Evolutionary conservation across 805 yeast species (phyloP), one percentile per base, ranked within the genome.

Genomic region (Candida vaughaniae): DNA sequence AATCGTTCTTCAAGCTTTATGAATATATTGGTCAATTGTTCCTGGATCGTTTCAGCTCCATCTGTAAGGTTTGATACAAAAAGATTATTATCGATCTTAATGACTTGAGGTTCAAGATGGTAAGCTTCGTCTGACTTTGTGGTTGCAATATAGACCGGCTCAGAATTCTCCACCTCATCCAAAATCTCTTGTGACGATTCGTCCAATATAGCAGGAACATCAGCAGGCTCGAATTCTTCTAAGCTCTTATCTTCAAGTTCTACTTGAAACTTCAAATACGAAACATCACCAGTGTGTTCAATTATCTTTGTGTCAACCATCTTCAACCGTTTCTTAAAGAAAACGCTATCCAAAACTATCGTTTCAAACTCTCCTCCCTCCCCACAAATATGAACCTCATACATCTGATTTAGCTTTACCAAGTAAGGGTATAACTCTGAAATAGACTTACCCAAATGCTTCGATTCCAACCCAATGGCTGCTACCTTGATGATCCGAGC

Each of bases 311-410:
- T 55, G 2, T 69, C 62, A 1, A 48, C 56, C 12, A 84, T 59
- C 6, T 60, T 63, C 29, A 82, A 56, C 25, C 77, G 79, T 31
- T 74, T 66, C 22, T 62, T 64, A 63, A 91, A 93, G 42, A 87
- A 82, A 0, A 96, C 95, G 1, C 95, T 87, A 58, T 93, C 96
- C 19, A 93, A 66, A 2, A 91, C 98, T 48, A 91, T 65, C 0
- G 96, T 83, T 58, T 93, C 99, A 59, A 88, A 93, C 59, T 93
- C 99, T 1, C 99, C 99, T 22, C 99, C 99, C 66, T 93, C 99
- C 10, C 99, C 99, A 64, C 99, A 93, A 0, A 93, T 80, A 57
- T 91, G 96, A 10, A 90, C 85, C 2, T 90, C 95, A 60, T 77
- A 90, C 58, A 66, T 62, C 7, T 55, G 42, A 55, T 89, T 83